phyloP scores from a whole-genome alignment of 169 alveolate genomes.

The Cryptosporidium tyzzeri region DNA sequence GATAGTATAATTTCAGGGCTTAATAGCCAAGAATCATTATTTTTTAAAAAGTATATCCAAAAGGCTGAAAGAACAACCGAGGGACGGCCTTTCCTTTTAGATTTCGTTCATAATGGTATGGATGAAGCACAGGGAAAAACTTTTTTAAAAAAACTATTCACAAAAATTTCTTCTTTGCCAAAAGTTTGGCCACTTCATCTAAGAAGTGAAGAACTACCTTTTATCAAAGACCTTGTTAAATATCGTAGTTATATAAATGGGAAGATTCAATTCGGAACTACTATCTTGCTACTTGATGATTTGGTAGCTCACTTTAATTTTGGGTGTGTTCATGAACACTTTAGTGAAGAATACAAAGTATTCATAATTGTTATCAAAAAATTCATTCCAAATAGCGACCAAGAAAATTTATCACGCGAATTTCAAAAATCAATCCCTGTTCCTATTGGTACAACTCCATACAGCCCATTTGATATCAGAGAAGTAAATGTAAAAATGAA shows the following conservation, averaged over 20 bases:
- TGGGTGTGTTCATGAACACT: conserved; percentile 68
- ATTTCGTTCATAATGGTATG: neutral
- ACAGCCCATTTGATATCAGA: conserved; percentile 54
- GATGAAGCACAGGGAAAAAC: conserved; percentile 14
- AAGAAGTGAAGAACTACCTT: conserved; percentile 41
- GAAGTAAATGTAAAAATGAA: conserved; percentile 42
- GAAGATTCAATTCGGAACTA: conserved; percentile 41
- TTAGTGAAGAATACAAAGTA: conserved; percentile 46
- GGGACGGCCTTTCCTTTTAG: neutral
- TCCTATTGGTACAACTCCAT: conserved; percentile 64
- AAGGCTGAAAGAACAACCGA: conserved; percentile 29
- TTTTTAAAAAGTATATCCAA: conserved; percentile 44
- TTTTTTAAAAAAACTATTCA: conserved; percentile 24
- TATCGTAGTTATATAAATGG: conserved; percentile 35
- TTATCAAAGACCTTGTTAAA: conserved; percentile 60
- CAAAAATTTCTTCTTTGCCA: conserved; percentile 56
- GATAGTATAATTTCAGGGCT: conserved; percentile 12
- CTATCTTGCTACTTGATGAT: conserved; percentile 59
- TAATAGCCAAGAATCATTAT: conserved; percentile 17
- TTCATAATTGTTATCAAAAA: conserved; percentile 31
- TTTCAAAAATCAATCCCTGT: conserved; percentile 72
- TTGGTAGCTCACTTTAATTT: conserved; percentile 57
- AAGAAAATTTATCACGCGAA: conserved; percentile 16
- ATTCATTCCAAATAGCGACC: conserved; percentile 30
- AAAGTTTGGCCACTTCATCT: conserved; percentile 66